Evolutionary conservation across 2,329 filamentous ascomycete genomes (phyloP), one percentile per base, ranked within the genome.

Genomic region (Epichloe sibirici): DNA sequence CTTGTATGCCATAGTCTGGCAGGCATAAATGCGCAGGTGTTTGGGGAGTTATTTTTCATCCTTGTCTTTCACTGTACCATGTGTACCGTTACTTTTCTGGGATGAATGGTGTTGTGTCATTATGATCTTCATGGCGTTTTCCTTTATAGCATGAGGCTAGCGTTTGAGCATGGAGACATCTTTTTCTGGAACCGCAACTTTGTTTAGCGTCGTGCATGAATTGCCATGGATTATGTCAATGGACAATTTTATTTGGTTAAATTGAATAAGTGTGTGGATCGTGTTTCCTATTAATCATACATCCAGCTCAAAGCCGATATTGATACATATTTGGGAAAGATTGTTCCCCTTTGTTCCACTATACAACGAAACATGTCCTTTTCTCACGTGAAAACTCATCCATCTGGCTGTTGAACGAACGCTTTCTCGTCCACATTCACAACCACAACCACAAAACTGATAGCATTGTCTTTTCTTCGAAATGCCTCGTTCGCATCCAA

Each of bases 51-150:
- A 34, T 6, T 38, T 4, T 4, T 37, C 12, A 7, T 63, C 59
- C 58, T 57, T 57, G 57, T 60, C 57, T 57, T 62, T 60, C 56
- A 40, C 56, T 59, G 56, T 23, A 31, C 40, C 55, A 53, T 52
- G 58, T 54, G 55, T 55, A 58, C 55, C 48, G 31, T 31, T 35
- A 34, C 12, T 46, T 31, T 46, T 44, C 38, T 17, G 23, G 43
- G 11, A 13, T 28, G 48, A 45, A 25, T 38, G 34, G 28, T 40
- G 11, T 39, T 25, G 25, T 13, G 28, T 17, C 28, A 23, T 35
- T 12, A 13, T 49, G 12, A 17, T 43, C 15, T 34, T 43, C 17
- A 23, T 37, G 46, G 35, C 21, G 44, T 56, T 53, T 57, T 57
- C 54, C 58, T 59, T 46, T 58, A 55, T 57, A 53, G 50, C 50